Conservation (phyloP, 2,329 filamentous ascomycete genomes). For the Fusarium virguliforme region DNA sequence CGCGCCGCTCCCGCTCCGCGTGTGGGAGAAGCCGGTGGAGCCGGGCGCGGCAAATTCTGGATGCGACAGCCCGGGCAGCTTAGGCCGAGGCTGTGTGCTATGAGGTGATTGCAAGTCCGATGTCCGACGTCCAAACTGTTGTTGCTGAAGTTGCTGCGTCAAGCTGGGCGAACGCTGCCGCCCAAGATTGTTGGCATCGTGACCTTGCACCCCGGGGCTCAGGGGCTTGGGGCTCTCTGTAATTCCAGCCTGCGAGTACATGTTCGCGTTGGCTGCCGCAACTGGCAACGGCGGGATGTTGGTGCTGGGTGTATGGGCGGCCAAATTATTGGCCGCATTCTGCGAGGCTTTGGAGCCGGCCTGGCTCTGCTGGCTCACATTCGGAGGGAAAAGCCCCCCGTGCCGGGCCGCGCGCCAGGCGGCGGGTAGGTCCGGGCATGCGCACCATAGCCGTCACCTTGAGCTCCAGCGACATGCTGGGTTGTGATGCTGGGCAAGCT, state of each 20-base stretch:
- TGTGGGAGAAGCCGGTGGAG: constrained; percentile 54
- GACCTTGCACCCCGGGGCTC: constrained; percentile 73
- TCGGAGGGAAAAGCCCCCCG: constrained; percentile 75
- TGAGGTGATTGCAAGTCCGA: constrained; percentile 72
- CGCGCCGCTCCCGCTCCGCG: constrained; percentile 63
- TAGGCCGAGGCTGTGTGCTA: constrained; percentile 59
- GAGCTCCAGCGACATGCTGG: constrained; percentile 74
- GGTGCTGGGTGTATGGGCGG: constrained; percentile 64
- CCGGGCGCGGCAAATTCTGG: constrained; percentile 55
- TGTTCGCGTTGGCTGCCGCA: constrained; percentile 65
- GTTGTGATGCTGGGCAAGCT: constrained; percentile 84
- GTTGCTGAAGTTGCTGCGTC: constrained; percentile 76
- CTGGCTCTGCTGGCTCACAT: constrained; percentile 67
- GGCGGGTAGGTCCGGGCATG: constrained; percentile 88
- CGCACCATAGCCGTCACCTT: constrained; percentile 66
- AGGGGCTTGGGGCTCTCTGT: constrained; percentile 91
- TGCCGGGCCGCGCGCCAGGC: constrained; percentile 68
- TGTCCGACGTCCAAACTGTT: constrained; percentile 69
- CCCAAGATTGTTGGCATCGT: constrained; percentile 67
- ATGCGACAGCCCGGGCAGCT: constrained; percentile 58
- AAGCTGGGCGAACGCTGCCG: constrained; percentile 78
- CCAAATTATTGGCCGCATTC: constrained; percentile 62
- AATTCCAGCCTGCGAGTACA: constrained; percentile 82
- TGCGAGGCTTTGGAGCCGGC: constrained; percentile 71
- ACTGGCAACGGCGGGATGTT: constrained; percentile 67